Percentiles rank a stretch among this genome's conserved stretches.
These are phyloP conservation scores for Fusarium robinianum DNA, from an alignment of 2,329 filamentous ascomycete species.

Conservation along the genomic window DNA sequence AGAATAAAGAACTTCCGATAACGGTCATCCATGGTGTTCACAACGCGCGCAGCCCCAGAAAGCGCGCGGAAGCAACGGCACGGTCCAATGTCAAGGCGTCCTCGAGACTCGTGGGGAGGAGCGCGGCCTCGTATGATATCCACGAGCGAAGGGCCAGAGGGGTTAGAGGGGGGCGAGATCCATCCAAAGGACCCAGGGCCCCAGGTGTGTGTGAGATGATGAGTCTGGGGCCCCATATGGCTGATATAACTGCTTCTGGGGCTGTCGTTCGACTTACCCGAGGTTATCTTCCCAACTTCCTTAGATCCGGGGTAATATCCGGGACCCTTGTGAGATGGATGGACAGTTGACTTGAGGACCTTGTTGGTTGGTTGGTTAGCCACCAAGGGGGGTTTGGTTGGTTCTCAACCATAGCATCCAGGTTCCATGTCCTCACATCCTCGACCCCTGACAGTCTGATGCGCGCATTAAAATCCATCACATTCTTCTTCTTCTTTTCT, in stretches of 20 bases:
- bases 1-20: not conserved
- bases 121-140: conserved; percentile 15
- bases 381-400: too few species aligned
- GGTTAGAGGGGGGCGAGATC: not conserved
- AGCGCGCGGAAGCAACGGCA: conserved; percentile 9
- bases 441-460: too few species aligned
- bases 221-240: conserved; percentile 23
- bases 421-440: too few species aligned
- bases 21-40: not conserved
- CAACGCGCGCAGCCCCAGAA: not conserved
- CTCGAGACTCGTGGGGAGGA: too few species aligned
- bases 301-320: conserved; percentile 24
- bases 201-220: conserved; percentile 6
- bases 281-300: conserved; percentile 17
- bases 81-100: conserved; percentile 1
- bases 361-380: too few species aligned
- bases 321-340: conserved; percentile 3
- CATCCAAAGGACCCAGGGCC: conserved; percentile 3
- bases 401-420: too few species aligned
- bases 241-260: conserved; percentile 19
- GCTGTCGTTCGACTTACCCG: conserved; percentile 7
- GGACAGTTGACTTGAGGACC: not conserved
- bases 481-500: too few species aligned
- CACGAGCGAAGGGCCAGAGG: conserved; percentile 5
- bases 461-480: conserved; percentile 2